Evolutionary conservation across 495 filamentous ascomycete species (phyloP).

Genomic region (Cryomyces minteri): DNA sequence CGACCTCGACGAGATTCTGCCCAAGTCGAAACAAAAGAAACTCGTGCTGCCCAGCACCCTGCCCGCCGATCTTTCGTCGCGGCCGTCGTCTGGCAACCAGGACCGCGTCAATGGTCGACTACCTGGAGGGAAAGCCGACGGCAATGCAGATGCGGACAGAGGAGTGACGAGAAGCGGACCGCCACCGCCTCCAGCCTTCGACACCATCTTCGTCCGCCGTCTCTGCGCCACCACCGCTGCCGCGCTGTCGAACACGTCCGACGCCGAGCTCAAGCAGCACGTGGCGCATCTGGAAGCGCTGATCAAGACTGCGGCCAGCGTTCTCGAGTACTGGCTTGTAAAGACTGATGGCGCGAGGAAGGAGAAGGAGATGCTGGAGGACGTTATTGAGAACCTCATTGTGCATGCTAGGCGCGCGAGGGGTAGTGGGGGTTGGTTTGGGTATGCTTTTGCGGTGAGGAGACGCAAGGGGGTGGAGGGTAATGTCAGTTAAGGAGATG

Average conservation of each 20-base stretch:
- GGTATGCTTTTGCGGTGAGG: neutral
- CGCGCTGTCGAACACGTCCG: constrained; percentile 56
- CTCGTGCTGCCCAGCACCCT: constrained; percentile 73
- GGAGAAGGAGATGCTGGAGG: constrained; percentile 92
- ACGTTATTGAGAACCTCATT: constrained; percentile 94
- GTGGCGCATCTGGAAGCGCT: constrained; percentile 50
- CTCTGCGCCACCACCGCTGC: constrained; percentile 70
- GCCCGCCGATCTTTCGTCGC: constrained; percentile 20
- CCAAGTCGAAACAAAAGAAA: constrained; percentile 94
- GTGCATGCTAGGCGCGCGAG: constrained; percentile 81
- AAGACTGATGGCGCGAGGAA: constrained; percentile 64
- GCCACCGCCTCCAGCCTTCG: constrained; percentile 52
- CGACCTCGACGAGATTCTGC: constrained; percentile 92
- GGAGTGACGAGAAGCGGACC: constrained; percentile 30
- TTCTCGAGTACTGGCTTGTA: constrained; percentile 80
- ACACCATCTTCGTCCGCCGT: constrained; percentile 59
- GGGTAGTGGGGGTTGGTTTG: constrained; percentile 7
- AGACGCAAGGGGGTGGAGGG: too few relatives aligned
- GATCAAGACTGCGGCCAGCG: constrained; percentile 47
- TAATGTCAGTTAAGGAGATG: too few relatives aligned
- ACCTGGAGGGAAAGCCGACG: constrained; percentile 31
- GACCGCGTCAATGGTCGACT: constrained; percentile 28
- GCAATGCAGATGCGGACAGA: constrained; percentile 30
- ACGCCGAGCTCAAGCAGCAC: constrained; percentile 55
- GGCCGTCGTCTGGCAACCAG: constrained; percentile 26